Evolutionary conservation across 129 eudicot genomes (phyloP).

Genomic region (Saussurea involucrata): DNA sequence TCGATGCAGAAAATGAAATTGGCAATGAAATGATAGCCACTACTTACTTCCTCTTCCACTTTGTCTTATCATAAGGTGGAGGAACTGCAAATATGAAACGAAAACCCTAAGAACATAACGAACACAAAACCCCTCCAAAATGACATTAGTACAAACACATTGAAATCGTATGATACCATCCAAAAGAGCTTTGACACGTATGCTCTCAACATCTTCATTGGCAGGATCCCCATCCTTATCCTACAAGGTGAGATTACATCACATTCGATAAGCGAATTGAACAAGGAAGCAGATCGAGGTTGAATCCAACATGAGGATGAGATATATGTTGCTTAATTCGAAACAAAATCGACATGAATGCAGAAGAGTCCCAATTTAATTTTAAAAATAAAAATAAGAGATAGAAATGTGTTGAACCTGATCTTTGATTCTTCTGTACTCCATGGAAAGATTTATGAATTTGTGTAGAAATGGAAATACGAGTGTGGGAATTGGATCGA

Average conservation of each 20-base stretch:
- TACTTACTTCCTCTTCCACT: slow-evolving; percentile 89
- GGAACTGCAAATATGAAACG: slow-evolving; percentile 34
- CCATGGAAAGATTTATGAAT: slow-evolving; percentile 30
- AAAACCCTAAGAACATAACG: slow-evolving; percentile 13
- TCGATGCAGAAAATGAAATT: neutral
- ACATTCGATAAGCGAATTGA: neutral
- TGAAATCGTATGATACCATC: slow-evolving; percentile 30
- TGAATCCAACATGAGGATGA: neutral
- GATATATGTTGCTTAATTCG: slow-evolving; percentile 4
- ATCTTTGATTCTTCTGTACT: slow-evolving; percentile 92
- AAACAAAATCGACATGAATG: slow-evolving; percentile 1
- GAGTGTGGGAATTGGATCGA: neutral
- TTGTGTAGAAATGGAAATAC: neutral
- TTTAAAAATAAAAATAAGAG: neutral
- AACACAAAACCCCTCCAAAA: neutral
- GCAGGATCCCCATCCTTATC: slow-evolving; percentile 47
- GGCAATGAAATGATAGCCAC: slow-evolving; percentile 4
- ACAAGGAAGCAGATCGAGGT: neutral
- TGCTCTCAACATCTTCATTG: slow-evolving; percentile 58
- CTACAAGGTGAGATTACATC: slow-evolving; percentile 25
- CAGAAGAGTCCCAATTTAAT: neutral
- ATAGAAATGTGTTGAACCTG: slow-evolving; percentile 45
- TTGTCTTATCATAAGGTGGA: slow-evolving; percentile 38
- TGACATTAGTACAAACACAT: neutral
- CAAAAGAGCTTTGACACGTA: slow-evolving; percentile 49